phyloP scores from a whole-genome alignment of 2,329 filamentous ascomycete species.

The Tolypocladium album region DNA sequence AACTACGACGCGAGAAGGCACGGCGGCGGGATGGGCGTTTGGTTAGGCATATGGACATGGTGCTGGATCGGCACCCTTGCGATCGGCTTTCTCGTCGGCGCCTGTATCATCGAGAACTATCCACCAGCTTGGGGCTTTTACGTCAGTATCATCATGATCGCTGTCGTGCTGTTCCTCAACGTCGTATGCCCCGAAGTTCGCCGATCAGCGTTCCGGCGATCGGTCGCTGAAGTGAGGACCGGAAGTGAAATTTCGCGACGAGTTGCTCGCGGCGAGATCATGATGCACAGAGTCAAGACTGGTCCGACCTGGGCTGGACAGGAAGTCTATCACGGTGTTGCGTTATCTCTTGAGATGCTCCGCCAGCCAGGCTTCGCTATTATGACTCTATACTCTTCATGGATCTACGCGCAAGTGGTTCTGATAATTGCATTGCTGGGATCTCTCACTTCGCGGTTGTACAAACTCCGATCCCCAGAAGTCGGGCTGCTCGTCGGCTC shows the following conservation, averaged over 20 bases:
- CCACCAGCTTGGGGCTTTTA: conserved; percentile 69
- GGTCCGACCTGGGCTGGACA: conserved; percentile 70
- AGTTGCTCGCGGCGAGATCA: conserved; percentile 63
- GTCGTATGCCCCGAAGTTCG: conserved; percentile 63
- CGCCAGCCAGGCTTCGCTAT: conserved; percentile 64
- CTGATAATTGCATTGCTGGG: conserved; percentile 63
- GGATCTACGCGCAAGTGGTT: conserved; percentile 70
- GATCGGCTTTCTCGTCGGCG: conserved; percentile 62
- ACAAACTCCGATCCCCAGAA: conserved; percentile 50
- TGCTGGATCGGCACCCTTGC: conserved; percentile 63
- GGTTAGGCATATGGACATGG: conserved; percentile 71
- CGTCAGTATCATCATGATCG: conserved; percentile 57
- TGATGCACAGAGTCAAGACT: conserved; percentile 61
- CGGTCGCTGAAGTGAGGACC: conserved; percentile 52
- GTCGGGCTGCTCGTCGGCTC: conserved; percentile 58
- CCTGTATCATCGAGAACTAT: conserved; percentile 52
- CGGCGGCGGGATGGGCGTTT: conserved; percentile 70
- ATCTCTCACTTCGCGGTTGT: conserved; percentile 58
- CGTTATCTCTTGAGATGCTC: conserved; percentile 59
- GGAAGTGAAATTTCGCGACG: conserved; percentile 42
- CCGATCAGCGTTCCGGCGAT: conserved; percentile 56
- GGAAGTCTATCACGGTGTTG: conserved; percentile 60
- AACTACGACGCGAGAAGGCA: conserved; percentile 59
- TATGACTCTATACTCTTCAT: conserved; percentile 61
- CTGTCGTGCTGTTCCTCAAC: conserved; percentile 56